A percentile compares a stretch with the other conserved stretches of the same genome.
Evolutionary conservation across 768 basidiomycete genomes (phyloP).

Genomic region (Russula vinacea): DNA sequence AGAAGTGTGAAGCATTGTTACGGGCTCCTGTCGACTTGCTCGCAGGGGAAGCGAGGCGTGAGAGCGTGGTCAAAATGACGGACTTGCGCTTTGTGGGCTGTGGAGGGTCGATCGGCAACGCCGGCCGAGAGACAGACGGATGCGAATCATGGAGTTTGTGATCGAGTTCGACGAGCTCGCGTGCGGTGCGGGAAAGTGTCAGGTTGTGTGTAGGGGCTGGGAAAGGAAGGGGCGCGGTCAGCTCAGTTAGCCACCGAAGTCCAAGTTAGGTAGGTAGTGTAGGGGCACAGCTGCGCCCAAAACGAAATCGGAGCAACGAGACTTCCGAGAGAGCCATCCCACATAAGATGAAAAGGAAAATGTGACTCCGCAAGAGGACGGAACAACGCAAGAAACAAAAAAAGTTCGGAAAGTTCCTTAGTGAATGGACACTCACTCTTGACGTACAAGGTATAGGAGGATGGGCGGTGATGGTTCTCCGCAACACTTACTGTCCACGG

Average conservation of each 20-base stretch:
- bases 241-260: conserved; percentile 12
- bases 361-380: conserved; percentile 10
- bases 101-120: conserved; percentile 60
- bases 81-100: conserved; percentile 70
- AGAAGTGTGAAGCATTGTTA: conserved; percentile 27
- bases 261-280: conserved; percentile 26
- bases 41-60: conserved; percentile 74
- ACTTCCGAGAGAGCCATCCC: conserved; percentile 25
- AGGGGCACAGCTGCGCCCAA: conserved; percentile 26
- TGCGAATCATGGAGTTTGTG: conserved; percentile 68
- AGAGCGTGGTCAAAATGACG: conserved; percentile 81
- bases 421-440: conserved; percentile 63
- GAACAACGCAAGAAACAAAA: conserved; percentile 17
- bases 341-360: conserved; percentile 26
- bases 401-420: conserved; percentile 12
- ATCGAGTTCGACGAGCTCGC: conserved; percentile 80
- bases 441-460: conserved; percentile 79
- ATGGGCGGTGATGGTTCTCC: conserved; percentile 71
- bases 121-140: conserved; percentile 55
- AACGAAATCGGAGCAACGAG: conserved; percentile 5
- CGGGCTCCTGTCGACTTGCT: conserved; percentile 45
- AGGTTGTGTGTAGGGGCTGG: conserved; percentile 86
- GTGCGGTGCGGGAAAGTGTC: conserved; percentile 74
- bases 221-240: conserved; percentile 27
- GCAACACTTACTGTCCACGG: conserved; percentile 89